Evolutionary conservation across 106 monocot genomes (phyloP).

Genomic region (Phalaenopsis aphrodite): DNA sequence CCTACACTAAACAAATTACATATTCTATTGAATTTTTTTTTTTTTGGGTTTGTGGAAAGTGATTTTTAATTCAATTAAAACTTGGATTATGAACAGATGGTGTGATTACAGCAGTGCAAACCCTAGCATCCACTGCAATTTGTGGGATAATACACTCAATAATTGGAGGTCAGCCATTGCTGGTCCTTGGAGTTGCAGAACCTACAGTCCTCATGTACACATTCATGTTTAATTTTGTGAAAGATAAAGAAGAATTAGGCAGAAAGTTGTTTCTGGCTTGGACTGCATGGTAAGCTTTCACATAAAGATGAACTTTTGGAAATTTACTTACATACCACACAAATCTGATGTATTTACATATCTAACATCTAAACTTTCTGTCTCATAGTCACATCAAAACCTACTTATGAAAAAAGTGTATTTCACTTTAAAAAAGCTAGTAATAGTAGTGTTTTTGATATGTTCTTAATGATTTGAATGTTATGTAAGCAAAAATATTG

Average conservation of each 20-base stretch:
- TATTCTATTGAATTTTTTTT: neutral
- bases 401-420: no score
- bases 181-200: conserved; percentile 81
- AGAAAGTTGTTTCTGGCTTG: conserved; percentile 66
- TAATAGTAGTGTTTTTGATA: no score
- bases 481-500: no score
- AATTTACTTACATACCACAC: no score
- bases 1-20: no score
- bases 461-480: no score
- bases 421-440: no score
- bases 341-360: no score
- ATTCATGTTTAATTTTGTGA: conserved; percentile 80
- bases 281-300: conserved; percentile 54
- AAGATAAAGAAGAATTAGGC: conserved; percentile 59
- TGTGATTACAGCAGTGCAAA: conserved; percentile 70
- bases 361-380: no score
- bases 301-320: neutral
- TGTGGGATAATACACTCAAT: conserved; percentile 79
- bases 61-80: neutral
- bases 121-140: conserved; percentile 67
- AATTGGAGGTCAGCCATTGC: conserved; percentile 72
- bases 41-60: neutral
- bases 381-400: no score
- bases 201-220: conserved; percentile 92
- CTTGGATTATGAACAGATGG: conserved; percentile 34